Evolutionary conservation across 208 protist genomes (phyloP).

Genomic region (Crithidia mellificae): DNA sequence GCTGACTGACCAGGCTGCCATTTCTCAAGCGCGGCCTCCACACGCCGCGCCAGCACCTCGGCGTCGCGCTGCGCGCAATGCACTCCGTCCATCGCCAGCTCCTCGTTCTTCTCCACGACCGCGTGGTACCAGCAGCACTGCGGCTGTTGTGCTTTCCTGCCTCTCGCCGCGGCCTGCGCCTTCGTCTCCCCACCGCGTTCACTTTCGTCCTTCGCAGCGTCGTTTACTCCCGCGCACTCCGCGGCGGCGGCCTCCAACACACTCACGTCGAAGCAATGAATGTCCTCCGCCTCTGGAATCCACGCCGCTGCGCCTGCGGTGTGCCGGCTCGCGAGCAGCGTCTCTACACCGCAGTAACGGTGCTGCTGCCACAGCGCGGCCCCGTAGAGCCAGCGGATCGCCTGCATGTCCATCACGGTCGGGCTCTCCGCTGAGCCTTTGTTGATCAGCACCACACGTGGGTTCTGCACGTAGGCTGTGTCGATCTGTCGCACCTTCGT

Average conservation of each 20-base stretch:
- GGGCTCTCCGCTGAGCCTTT: slow-evolving; percentile 36
- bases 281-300: slow-evolving; percentile 36
- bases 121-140: slow-evolving; percentile 25
- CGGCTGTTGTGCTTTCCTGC: not conserved
- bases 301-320: not conserved
- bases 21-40: slow-evolving; percentile 5
- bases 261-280: slow-evolving; percentile 50
- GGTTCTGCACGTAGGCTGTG: slow-evolving; percentile 24
- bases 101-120: not conserved
- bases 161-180: not conserved
- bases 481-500: slow-evolving; percentile 20
- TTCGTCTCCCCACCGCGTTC: not conserved
- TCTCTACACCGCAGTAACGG: slow-evolving; percentile 1
- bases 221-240: not conserved
- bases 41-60: slow-evolving; percentile 11
- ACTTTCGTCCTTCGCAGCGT: not conserved
- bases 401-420: slow-evolving; percentile 49
- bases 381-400: slow-evolving; percentile 59
- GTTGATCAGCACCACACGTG: slow-evolving; percentile 59
- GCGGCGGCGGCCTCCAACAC: slow-evolving; percentile 24
- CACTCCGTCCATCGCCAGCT: not conserved
- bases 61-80: slow-evolving; percentile 33
- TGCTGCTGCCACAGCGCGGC: slow-evolving; percentile 28
- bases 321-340: not conserved
- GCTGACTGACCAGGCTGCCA: not conserved